Base-by-base conservation (phyloP, 257 asterid genomes). In the Forsythia viridissima region DNA sequence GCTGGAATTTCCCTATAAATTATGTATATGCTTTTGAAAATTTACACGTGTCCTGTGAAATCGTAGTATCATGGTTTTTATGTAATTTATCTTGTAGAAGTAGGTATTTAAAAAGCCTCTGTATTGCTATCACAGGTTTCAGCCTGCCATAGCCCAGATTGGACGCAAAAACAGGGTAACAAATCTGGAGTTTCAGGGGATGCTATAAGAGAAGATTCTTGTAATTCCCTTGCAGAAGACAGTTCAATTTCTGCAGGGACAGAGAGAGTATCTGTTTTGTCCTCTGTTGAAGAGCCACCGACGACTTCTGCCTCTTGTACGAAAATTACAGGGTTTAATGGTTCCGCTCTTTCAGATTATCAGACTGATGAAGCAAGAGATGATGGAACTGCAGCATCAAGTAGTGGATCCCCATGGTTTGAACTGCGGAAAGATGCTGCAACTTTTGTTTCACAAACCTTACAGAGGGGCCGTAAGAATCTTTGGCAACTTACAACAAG, bases 401-500 rank as follows among this genome's bases (percentile, higher is more conserved):
- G 97, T 86, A 96, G 99, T 79, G 98, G 94, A 73, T 91, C 98
- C 78, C 90, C 97, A 24, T 96, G 99, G 99, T 90, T 90, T 83
- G 83, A 87, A 73, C 88, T 96, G 79, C 94, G 92, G 69, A 93
- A 91, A 82, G 99, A 92, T 86, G 97, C 97, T 7, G 85, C 91
- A 59, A 77, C 90, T 16, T 90, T 90, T 85, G 90, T 96, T 84
- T 90, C 98, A 82, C 95, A 89, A 77, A 89, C 97, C 74, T 87
- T 96, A 81, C 92, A 84, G 81, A 89, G 96, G 85, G 99, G 99
- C 43, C 95, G 96, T 69, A 92, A 87, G 89, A 96, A 96, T 88
- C 94, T 96, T 80, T 96, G 99, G 99, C 99, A 96, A 79, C 97
- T 96, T 70, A 91, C 92, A 44, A 93, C 99, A 65, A 93, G 98